Evolutionary conservation across 2,329 filamentous ascomycete genomes (phyloP), one percentile per base, ranked within the genome.

Genomic region (Diatrype stigma): DNA sequence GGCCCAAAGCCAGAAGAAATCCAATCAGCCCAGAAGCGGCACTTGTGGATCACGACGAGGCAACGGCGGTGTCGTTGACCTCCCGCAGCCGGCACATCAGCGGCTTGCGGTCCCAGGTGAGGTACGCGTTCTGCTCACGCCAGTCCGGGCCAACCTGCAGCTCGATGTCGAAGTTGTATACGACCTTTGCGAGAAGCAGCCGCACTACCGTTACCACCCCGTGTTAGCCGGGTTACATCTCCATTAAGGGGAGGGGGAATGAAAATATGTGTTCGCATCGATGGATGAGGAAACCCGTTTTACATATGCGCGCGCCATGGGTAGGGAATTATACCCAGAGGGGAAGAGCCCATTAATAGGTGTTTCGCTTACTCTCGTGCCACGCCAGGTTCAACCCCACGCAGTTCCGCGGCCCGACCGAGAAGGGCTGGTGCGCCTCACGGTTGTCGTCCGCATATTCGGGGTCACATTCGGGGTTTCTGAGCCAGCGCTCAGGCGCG

Each of bases 401-500:
- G 44, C 52, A 54, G 26, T 54, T 48, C 19, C 47, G 10, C 16
- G 47, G 35, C 21, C 49, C 49, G 2, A 47, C 45, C 14, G 45
- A 45, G 46, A 55, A 55, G 6, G 51, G 53, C 38, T 55, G 53
- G 12, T 47, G 26, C 3, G 48, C 53, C 1, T 45, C 44, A 6
- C 48, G 40, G 14, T 46, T 44, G 23, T 55, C 53, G 19, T 50
- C 28, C 3, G 45, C 38, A n/a, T 52, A 55, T 7, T 16, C 38
- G 7, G 21, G 3, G 32, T 52, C 48, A 17, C 50, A 55, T 7
- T 16, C 38, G 7, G 21, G 3, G 32, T 52, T 46, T n/a, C 50
- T 48, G 42, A 52, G 32, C 53, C 53, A 55, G 21, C 53, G 50
- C 2, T 52, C 48, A 10, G 53, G 50, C n/a, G 45, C 26, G 47